Conservation (phyloP, 805 yeast species). For the Kodamaea jinghongensis region DNA sequence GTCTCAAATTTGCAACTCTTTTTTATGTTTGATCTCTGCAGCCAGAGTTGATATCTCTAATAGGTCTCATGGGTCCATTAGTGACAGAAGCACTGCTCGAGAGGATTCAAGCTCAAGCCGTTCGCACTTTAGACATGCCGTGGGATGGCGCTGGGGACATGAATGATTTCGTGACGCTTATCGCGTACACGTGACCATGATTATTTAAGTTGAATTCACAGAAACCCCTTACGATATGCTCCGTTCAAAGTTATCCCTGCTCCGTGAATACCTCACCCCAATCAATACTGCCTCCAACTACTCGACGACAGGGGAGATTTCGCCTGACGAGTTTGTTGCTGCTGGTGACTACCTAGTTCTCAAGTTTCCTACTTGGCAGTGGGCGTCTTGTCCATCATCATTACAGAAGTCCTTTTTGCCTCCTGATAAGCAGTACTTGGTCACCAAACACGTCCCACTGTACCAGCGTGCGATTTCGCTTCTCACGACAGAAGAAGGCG, state of each 20-base stretch:
- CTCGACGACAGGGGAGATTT: conserved; percentile 81
- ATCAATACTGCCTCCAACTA: conserved; percentile 84
- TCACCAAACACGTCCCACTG: conserved; percentile 88
- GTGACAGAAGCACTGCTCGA: too few species aligned
- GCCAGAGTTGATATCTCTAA: too few species aligned
- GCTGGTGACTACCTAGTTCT: conserved; percentile 93
- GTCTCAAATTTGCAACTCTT: too few species aligned
- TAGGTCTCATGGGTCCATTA: too few species aligned
- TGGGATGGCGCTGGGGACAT: too few species aligned
- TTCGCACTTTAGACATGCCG: too few species aligned
- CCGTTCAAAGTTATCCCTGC: conserved; percentile 75
- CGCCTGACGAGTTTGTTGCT: conserved; percentile 90
- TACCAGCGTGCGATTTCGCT: conserved; percentile 65
- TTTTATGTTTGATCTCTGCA: too few species aligned
- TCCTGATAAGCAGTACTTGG: conserved; percentile 77
- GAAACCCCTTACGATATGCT: conserved; percentile 21
- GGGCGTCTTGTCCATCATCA: conserved; percentile 49
- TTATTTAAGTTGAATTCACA: background rate
- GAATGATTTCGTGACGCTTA: too few species aligned
- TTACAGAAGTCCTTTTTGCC: conserved; percentile 71
- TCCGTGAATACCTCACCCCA: conserved; percentile 93
- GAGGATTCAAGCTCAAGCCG: too few species aligned
- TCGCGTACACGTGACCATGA: too few species aligned
- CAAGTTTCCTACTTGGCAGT: conserved; percentile 96
- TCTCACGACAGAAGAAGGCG: conserved; percentile 36